These are phyloP conservation scores for Arabidopsis thaliana DNA, from an alignment of 345 rosid genomes.

Conservation along the genomic window TAIR10.1 NC_003071.7:8892001-8892500, in stretches of 20 bases:
- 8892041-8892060: slow-evolving; percentile 9
- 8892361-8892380: not conserved
- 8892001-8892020: not conserved
- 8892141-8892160: not conserved
- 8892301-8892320: not conserved
- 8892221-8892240: not conserved
- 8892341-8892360: not conserved
- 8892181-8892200: too few species aligned
- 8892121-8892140: not conserved
- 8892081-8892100: slow-evolving; percentile 1
- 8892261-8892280: slow-evolving; percentile 4
- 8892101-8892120: slow-evolving; percentile 4
- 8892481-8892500: not conserved
- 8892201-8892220: too few species aligned
- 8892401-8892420: not conserved
- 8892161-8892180: not conserved
- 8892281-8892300: slow-evolving; percentile 3
- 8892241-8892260: not conserved
- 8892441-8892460: not conserved
- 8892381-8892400: slow-evolving; percentile 2
- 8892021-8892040: not conserved
- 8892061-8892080: not conserved
- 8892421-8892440: not conserved
- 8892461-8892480: not conserved
- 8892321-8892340: not conserved